These are phyloP conservation scores for Coemansia sp. DNA, from an alignment of 192 early-diverging fungal species.

Conservation along the genomic window DNA sequence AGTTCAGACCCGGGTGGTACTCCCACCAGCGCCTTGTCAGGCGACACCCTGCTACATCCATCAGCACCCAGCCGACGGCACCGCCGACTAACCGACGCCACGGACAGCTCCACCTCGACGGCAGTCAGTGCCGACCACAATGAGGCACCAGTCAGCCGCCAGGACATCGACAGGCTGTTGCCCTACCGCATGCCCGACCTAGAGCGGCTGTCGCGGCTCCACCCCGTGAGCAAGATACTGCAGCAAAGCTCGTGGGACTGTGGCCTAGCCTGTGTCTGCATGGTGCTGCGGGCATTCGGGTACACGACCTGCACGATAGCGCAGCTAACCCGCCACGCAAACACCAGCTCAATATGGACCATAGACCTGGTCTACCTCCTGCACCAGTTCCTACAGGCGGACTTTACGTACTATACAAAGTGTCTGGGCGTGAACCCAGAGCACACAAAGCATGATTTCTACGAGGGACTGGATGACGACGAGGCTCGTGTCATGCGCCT, in stretches of 20 bases:
- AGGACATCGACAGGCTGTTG: conserved; percentile 43
- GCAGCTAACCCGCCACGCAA: conserved; percentile 62
- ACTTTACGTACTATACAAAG: conserved; percentile 94
- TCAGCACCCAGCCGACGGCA: not conserved
- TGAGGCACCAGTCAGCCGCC: conserved; percentile 13
- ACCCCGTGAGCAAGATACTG: conserved; percentile 54
- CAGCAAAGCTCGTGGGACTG: conserved; percentile 79
- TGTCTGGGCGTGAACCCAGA: conserved; percentile 82
- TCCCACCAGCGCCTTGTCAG: not conserved
- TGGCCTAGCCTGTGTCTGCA: conserved; percentile 82
- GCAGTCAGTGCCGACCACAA: conserved; percentile 8
- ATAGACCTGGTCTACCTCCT: conserved; percentile 87
- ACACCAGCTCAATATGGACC: conserved; percentile 81
- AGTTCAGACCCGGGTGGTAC: not conserved
- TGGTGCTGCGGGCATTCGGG: conserved; percentile 72
- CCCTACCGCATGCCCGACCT: conserved; percentile 35
- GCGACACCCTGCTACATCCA: conserved; percentile 17
- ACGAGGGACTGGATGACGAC: conserved; percentile 73
- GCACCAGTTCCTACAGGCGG: conserved; percentile 66
- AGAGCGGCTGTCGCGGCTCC: conserved; percentile 48
- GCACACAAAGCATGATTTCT: conserved; percentile 69
- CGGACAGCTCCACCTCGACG: conserved; percentile 7
- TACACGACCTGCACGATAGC: conserved; percentile 59
- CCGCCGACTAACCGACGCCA: conserved; percentile 12
- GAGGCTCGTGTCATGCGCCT: conserved; percentile 72